These are phyloP conservation scores for Crotalaria pallida DNA, from an alignment of 306 rosid species.

Conservation along the genomic window DNA sequence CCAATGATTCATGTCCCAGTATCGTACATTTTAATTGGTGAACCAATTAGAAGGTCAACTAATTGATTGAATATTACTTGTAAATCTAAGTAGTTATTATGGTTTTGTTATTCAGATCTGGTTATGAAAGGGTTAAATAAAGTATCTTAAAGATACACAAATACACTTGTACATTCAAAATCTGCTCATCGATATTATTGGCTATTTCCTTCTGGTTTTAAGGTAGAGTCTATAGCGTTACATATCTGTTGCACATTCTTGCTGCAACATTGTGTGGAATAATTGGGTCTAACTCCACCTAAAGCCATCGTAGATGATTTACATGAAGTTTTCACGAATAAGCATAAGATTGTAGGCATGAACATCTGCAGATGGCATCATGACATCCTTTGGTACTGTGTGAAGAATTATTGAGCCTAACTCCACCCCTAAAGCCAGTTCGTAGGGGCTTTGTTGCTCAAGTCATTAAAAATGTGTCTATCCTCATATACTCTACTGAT, in stretches of 20 bases:
- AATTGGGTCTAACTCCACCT: no score
- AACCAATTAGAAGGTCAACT: background rate
- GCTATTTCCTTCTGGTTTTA: background rate
- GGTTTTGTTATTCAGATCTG: background rate
- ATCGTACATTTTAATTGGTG: background rate
- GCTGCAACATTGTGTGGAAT: no score
- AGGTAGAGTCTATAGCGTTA: background rate
- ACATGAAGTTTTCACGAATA: no score
- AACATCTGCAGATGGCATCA: no score
- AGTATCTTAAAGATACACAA: background rate
- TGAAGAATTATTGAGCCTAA: no score
- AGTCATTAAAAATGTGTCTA: no score
- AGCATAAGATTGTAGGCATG: no score
- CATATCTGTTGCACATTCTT: background rate
- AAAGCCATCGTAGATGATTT: no score
- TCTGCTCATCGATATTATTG: background rate
- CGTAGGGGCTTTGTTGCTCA: no score
- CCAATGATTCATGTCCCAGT: background rate
- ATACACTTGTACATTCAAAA: background rate
- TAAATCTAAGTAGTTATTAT: background rate
- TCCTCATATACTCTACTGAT: no score
- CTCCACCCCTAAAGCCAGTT: no score
- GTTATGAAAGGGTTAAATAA: background rate
- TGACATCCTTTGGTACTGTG: no score
- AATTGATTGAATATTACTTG: background rate